These are phyloP conservation scores for Aspergillus nanangensis DNA, from an alignment of 495 filamentous ascomycete genomes.

Conservation along the genomic window DNA sequence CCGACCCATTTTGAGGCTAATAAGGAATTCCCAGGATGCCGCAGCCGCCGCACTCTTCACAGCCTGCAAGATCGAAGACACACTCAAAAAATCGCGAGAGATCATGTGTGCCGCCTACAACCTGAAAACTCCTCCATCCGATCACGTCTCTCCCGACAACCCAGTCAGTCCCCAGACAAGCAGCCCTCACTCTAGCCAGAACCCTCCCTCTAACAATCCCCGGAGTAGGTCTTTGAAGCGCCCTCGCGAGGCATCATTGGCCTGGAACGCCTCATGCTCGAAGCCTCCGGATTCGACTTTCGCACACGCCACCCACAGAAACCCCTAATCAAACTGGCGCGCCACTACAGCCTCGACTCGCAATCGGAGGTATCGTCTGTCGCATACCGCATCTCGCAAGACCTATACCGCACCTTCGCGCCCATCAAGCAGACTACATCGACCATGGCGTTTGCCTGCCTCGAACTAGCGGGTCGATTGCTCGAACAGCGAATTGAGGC, in stretches of 20 bases:
- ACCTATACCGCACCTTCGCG: slow-evolving; percentile 88
- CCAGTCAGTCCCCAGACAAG: slow-evolving; percentile 53
- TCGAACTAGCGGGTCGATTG: slow-evolving; percentile 74
- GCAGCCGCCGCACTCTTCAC: slow-evolving; percentile 83
- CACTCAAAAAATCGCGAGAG: slow-evolving; percentile 91
- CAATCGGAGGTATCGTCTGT: slow-evolving; percentile 53
- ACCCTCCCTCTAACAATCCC: neutral
- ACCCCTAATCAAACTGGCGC: slow-evolving; percentile 69
- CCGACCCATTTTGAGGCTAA: slow-evolving; percentile 18
- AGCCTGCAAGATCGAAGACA: slow-evolving; percentile 96
- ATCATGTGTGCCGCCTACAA: slow-evolving; percentile 90
- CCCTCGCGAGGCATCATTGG: slow-evolving; percentile 75
- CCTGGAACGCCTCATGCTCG: slow-evolving; percentile 90
- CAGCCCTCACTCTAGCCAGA: no score
- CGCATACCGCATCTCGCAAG: slow-evolving; percentile 77
- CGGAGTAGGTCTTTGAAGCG: slow-evolving; percentile 65
- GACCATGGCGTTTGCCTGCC: slow-evolving; percentile 73
- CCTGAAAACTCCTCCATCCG: slow-evolving; percentile 62
- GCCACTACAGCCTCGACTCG: slow-evolving; percentile 43
- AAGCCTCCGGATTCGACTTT: slow-evolving; percentile 89
- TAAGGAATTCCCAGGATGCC: slow-evolving; percentile 55
- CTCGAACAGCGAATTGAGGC: slow-evolving; percentile 43
- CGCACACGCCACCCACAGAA: slow-evolving; percentile 86
- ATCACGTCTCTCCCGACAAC: slow-evolving; percentile 79
- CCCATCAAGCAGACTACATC: slow-evolving; percentile 82